phyloP scores from a whole-genome alignment of 495 filamentous ascomycete genomes.

The Bathelium albidoporum region DNA sequence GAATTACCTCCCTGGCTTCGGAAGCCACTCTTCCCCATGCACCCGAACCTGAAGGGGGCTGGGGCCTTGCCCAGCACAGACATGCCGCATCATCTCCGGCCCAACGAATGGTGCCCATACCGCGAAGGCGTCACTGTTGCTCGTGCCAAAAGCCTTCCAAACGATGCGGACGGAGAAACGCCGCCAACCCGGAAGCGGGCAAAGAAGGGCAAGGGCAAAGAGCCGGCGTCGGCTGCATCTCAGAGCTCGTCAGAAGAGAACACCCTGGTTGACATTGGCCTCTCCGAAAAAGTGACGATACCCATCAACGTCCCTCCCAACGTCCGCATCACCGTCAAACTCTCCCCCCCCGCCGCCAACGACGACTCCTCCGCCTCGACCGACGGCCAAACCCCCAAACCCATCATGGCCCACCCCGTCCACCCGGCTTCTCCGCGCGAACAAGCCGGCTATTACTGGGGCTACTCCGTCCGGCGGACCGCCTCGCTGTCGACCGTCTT shows the following conservation, averaged over 20 bases:
- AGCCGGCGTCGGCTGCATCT: not conserved
- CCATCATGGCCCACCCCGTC: conserved; percentile 42
- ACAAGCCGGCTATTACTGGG: conserved; percentile 68
- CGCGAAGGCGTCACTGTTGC: conserved; percentile 56
- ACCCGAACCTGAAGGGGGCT: conserved; percentile 55
- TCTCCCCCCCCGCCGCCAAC: no score
- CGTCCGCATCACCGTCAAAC: conserved; percentile 56
- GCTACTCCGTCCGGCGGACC: conserved; percentile 53
- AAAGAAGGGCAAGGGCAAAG: conserved; percentile 15
- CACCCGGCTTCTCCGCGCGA: conserved; percentile 51
- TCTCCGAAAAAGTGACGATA: conserved; percentile 42
- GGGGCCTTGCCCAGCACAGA: conserved; percentile 60
- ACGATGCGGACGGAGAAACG: conserved; percentile 2
- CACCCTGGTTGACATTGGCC: conserved; percentile 51
- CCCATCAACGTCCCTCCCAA: conserved; percentile 43
- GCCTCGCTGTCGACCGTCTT: conserved; percentile 52
- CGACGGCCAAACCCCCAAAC: no score
- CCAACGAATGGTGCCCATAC: conserved; percentile 56
- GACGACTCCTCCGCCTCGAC: no score
- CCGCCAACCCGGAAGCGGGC: not conserved
- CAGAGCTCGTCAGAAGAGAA: not conserved
- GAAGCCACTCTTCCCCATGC: conserved; percentile 54
- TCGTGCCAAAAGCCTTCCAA: not conserved
- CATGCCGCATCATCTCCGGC: conserved; percentile 63
- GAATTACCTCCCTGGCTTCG: conserved; percentile 69